phyloP scores from a whole-genome alignment of 805 yeast species.

The Cyberlindnera meyerae region DNA sequence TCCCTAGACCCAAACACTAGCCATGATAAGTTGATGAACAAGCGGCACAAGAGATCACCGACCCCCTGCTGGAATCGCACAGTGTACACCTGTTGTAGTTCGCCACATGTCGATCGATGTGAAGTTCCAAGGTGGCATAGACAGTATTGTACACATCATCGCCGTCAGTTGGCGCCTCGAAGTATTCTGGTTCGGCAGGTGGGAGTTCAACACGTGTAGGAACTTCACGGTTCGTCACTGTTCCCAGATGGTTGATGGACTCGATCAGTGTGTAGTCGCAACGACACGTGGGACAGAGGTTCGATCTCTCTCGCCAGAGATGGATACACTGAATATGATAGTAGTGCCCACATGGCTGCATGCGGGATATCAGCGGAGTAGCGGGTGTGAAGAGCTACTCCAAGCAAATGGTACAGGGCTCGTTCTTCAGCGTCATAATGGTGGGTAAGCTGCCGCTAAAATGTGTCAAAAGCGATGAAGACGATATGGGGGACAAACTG shows the following conservation, averaged over 20 bases:
- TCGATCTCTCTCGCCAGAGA: slow-evolving; percentile 53
- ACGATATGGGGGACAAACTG: too few species aligned
- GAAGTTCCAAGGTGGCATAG: slow-evolving; percentile 12
- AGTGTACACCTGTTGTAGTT: slow-evolving; percentile 21
- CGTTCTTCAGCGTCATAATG: slow-evolving; percentile 3
- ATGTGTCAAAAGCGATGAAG: neutral
- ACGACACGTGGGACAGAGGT: slow-evolving; percentile 61
- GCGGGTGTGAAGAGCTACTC: slow-evolving; percentile 30
- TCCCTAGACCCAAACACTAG: slow-evolving; percentile 33
- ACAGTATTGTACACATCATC: slow-evolving; percentile 3
- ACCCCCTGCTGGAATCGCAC: slow-evolving; percentile 20
- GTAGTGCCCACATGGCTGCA: slow-evolving; percentile 47
- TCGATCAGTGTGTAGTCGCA: slow-evolving; percentile 37
- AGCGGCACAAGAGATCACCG: slow-evolving; percentile 22
- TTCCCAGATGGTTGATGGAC: slow-evolving; percentile 22
- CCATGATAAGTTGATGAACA: slow-evolving; percentile 40
- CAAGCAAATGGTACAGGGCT: slow-evolving; percentile 59
- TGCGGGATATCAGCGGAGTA: slow-evolving; percentile 22
- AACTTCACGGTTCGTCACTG: slow-evolving; percentile 6
- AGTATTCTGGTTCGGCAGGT: slow-evolving; percentile 14
- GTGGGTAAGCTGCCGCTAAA: too few species aligned
- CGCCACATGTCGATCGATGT: slow-evolving; percentile 20
- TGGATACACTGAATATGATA: slow-evolving; percentile 55
- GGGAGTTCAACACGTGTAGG: slow-evolving; percentile 13
- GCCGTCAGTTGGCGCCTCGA: slow-evolving; percentile 12